Evolutionary conservation across 257 asterid species (phyloP).

Genomic region (Solanum pinnatisectum): DNA sequence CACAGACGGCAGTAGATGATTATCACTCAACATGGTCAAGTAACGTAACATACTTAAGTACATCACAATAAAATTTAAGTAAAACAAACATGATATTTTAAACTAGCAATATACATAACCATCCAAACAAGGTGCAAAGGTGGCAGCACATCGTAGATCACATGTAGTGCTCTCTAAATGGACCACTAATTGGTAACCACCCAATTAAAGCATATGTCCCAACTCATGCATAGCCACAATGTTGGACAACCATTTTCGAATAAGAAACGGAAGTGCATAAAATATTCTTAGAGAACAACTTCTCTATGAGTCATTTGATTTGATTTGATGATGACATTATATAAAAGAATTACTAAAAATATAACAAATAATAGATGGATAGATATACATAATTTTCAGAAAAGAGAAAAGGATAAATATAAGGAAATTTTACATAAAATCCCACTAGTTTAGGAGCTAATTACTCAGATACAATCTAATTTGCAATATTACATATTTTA

Average conservation of each 20-base stretch:
- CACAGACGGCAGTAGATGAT: neutral
- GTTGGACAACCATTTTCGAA: neutral
- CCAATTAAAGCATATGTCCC: neutral
- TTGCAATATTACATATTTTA: too few relatives aligned
- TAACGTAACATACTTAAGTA: neutral
- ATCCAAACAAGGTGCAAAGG: neutral
- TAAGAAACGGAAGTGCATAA: neutral
- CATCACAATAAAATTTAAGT: neutral
- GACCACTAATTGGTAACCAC: neutral
- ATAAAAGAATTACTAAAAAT: too few relatives aligned
- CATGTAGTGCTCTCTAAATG: neutral
- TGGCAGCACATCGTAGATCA: neutral
- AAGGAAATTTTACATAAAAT: neutral
- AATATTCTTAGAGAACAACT: neutral
- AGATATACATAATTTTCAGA: too few relatives aligned
- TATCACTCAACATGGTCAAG: neutral
- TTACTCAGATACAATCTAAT: too few relatives aligned
- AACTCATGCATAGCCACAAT: neutral
- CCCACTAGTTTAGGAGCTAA: neutral
- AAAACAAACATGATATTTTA: too few relatives aligned
- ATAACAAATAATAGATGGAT: neutral
- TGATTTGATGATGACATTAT: neutral
- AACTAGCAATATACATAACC: neutral
- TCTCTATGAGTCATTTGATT: neutral
- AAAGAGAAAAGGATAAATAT: neutral